These are phyloP conservation scores for Candida vartiovaarae DNA, from an alignment of 805 yeast genomes.

Conservation along the genomic window DNA sequence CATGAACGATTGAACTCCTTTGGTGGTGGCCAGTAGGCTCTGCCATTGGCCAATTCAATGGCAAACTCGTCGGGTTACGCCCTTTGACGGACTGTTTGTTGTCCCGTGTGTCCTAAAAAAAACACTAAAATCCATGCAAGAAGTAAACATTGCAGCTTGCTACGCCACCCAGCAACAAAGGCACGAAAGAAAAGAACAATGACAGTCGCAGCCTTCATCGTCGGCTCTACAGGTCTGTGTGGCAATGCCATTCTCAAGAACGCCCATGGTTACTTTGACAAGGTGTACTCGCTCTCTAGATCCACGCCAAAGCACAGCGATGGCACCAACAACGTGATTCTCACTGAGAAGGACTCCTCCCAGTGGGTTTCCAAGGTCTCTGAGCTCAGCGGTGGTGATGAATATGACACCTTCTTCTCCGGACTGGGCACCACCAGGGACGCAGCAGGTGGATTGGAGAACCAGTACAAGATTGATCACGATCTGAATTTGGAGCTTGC, in stretches of 20 bases:
- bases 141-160: too few relatives aligned
- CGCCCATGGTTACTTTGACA: conserved; percentile 30
- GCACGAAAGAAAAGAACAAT: background rate
- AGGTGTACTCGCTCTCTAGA: conserved; percentile 47
- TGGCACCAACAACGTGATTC: conserved; percentile 21
- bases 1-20: too few relatives aligned
- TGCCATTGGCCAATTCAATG: too few relatives aligned
- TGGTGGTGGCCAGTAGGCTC: too few relatives aligned
- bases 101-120: too few relatives aligned
- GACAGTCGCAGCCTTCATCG: conserved; percentile 24
- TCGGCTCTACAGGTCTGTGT: conserved; percentile 79
- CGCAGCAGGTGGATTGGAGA: conserved; percentile 64
- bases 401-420: conserved; percentile 43
- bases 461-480: conserved; percentile 65
- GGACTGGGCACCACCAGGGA: conserved; percentile 73
- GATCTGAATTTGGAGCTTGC: conserved; percentile 67
- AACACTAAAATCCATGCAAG: too few relatives aligned
- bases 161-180: too few relatives aligned
- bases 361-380: conserved; percentile 42
- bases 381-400: conserved; percentile 14
- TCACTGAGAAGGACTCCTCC: conserved; percentile 38
- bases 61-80: too few relatives aligned
- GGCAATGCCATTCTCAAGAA: conserved; percentile 51
- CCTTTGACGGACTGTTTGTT: too few relatives aligned
- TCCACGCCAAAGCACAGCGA: conserved; percentile 21